phyloP scores from a whole-genome alignment of 495 filamentous ascomycete species.

The Penicillium bialowiezense region DNA sequence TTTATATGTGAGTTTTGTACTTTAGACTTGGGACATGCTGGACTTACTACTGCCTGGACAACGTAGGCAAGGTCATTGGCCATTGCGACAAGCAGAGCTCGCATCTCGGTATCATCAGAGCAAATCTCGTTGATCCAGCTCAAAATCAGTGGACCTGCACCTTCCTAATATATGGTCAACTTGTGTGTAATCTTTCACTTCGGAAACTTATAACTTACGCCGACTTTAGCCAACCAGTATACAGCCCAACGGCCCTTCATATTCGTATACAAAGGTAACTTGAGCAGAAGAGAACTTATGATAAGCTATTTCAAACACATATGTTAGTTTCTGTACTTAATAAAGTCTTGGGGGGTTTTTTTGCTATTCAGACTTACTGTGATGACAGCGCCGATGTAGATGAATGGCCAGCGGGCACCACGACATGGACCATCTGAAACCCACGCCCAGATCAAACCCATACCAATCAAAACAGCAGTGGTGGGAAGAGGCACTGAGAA shows the following conservation, averaged over 20 bases:
- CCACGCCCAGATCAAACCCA: slow-evolving; percentile 34
- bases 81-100: slow-evolving; percentile 22
- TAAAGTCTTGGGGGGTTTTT: neutral
- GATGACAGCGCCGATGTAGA: slow-evolving; percentile 30
- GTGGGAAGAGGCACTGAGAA: slow-evolving; percentile 19
- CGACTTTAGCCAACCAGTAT: slow-evolving; percentile 26
- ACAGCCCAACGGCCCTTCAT: slow-evolving; percentile 27
- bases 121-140: slow-evolving; percentile 32
- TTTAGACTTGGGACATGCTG: neutral
- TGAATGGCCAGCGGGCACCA: slow-evolving; percentile 36
- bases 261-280: slow-evolving; percentile 35
- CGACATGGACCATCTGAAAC: slow-evolving; percentile 32
- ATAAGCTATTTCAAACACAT: slow-evolving; percentile 15
- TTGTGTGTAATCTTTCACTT: neutral
- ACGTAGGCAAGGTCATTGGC: slow-evolving; percentile 26
- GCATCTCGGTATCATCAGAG: slow-evolving; percentile 25
- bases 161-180: slow-evolving; percentile 1
- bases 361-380: slow-evolving; percentile 18
- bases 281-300: slow-evolving; percentile 26
- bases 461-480: slow-evolving; percentile 30
- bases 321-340: neutral
- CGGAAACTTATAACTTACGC: slow-evolving; percentile 7
- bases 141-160: slow-evolving; percentile 24
- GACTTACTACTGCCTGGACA: slow-evolving; percentile 28
- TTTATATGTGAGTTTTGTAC: neutral